Evolutionary conservation across 1,284 basidiomycete genomes (phyloP).

Genomic region (Trichosporon sp.): DNA sequence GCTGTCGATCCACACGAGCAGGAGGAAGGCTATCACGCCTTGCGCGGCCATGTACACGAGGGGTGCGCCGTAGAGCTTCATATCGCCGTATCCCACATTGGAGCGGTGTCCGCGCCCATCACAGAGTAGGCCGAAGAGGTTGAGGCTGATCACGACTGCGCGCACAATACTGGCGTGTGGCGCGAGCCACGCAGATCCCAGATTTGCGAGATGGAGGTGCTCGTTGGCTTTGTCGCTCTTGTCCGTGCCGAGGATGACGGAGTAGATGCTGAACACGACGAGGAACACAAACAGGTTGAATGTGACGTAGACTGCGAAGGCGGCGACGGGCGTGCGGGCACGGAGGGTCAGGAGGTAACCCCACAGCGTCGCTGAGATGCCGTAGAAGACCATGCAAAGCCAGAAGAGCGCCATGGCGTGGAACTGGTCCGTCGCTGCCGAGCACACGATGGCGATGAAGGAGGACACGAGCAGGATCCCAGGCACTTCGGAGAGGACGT

Average conservation of each 20-base stretch:
- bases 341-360: conserved; percentile 68
- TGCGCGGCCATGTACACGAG: conserved; percentile 72
- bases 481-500: conserved; percentile 72
- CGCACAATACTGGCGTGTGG: conserved; percentile 64
- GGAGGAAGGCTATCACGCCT: conserved; percentile 61
- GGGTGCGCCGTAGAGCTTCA: conserved; percentile 71
- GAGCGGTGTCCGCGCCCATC: conserved; percentile 63
- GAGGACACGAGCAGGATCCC: conserved; percentile 65
- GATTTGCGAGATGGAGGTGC: conserved; percentile 69
- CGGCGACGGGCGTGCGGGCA: conserved; percentile 68
- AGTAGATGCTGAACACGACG: conserved; percentile 51
- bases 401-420: conserved; percentile 64
- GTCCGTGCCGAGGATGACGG: conserved; percentile 45
- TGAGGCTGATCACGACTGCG: conserved; percentile 71
- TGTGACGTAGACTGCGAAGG: conserved; percentile 72
- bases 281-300: conserved; percentile 73
- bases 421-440: conserved; percentile 64
- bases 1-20: conserved; percentile 68
- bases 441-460: conserved; percentile 67
- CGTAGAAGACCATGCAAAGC: conserved; percentile 74
- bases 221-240: conserved; percentile 60
- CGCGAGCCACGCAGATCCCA: conserved; percentile 61
- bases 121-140: conserved; percentile 75
- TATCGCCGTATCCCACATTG: conserved; percentile 60
- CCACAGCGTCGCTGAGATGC: conserved; percentile 68